Percentiles rank a stretch among this genome's conserved stretches.
These are phyloP conservation scores for Dissoconium aciculare DNA, from an alignment of 2,329 filamentous ascomycete species.

Conservation along the genomic window DNA sequence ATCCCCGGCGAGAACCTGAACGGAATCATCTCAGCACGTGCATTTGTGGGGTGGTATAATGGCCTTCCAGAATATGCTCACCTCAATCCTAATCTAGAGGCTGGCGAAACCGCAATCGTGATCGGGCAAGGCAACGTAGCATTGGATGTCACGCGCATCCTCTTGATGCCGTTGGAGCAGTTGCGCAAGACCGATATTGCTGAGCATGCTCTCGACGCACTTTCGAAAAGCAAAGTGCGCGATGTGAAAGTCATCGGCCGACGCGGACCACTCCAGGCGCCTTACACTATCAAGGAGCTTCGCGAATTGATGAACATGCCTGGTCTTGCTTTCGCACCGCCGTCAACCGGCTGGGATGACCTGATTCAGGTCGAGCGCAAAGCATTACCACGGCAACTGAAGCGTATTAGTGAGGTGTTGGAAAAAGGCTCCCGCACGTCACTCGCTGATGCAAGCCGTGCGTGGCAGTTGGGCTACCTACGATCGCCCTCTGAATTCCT, in stretches of 20 bases:
- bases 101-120: conserved; percentile 68
- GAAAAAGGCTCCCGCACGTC: conserved; percentile 52
- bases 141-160: conserved; percentile 76
- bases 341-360: conserved; percentile 21
- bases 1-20: conserved; percentile 66
- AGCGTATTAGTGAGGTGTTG: conserved; percentile 66
- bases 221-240: conserved; percentile 59
- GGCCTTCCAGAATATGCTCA: conserved; percentile 68
- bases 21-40: conserved; percentile 73
- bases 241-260: conserved; percentile 78
- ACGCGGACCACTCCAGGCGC: conserved; percentile 66
- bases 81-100: conserved; percentile 56
- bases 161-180: conserved; percentile 59
- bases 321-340: conserved; percentile 53
- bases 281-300: conserved; percentile 90
- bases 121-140: conserved; percentile 95
- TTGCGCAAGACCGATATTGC: conserved; percentile 79
- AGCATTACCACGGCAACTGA: conserved; percentile 58
- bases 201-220: conserved; percentile 59
- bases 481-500: conserved; percentile 61
- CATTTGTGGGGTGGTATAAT: conserved; percentile 98
- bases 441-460: conserved; percentile 39
- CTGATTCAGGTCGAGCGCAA: conserved; percentile 40
- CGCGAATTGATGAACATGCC: conserved; percentile 73
- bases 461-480: conserved; percentile 77